A percentile compares a stretch with the other conserved stretches of the same genome.
Evolutionary conservation across 805 yeast genomes (phyloP).

Genomic region (Torulaspora indica): DNA sequence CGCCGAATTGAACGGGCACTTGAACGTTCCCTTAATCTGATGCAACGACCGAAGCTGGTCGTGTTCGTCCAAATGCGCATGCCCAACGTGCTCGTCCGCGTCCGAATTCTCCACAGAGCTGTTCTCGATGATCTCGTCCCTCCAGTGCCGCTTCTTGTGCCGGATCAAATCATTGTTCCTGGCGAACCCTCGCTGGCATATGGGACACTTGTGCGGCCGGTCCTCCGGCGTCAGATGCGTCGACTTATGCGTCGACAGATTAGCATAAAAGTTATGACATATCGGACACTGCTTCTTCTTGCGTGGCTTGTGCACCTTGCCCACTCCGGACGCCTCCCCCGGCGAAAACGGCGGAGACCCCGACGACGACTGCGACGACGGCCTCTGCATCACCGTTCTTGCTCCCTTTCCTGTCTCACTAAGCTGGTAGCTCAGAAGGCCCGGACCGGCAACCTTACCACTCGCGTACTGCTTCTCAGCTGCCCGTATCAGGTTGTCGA

Average conservation of each 20-base stretch:
- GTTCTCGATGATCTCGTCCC: slow-evolving; percentile 41
- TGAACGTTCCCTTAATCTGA: slow-evolving; percentile 45
- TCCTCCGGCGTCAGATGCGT: slow-evolving; percentile 68
- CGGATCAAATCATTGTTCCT: slow-evolving; percentile 81
- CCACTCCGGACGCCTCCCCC: slow-evolving; percentile 2
- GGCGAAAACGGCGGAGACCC: slow-evolving; percentile 18
- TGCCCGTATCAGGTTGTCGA: slow-evolving; percentile 29
- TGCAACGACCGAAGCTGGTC: slow-evolving; percentile 31
- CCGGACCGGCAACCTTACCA: slow-evolving; percentile 8
- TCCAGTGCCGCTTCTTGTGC: slow-evolving; percentile 82
- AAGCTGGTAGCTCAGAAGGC: slow-evolving; percentile 14
- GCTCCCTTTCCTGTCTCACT: slow-evolving; percentile 21
- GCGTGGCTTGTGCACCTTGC: slow-evolving; percentile 41
- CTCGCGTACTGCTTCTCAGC: slow-evolving; percentile 26
- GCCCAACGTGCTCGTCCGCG: slow-evolving; percentile 6
- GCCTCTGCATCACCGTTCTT: slow-evolving; percentile 19
- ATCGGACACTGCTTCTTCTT: slow-evolving; percentile 69
- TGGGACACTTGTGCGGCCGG: slow-evolving; percentile 72
- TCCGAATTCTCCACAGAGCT: slow-evolving; percentile 9
- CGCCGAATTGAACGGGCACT: slow-evolving; percentile 61
- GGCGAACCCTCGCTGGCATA: slow-evolving; percentile 81
- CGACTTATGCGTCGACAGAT: slow-evolving; percentile 77
- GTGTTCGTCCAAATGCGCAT: slow-evolving; percentile 13
- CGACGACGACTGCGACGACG: slow-evolving; percentile 15
- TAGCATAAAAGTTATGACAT: slow-evolving; percentile 64